Evolutionary conservation across 169 alveolate genomes (phyloP).

Genomic region (Miamiensis avidus): DNA sequence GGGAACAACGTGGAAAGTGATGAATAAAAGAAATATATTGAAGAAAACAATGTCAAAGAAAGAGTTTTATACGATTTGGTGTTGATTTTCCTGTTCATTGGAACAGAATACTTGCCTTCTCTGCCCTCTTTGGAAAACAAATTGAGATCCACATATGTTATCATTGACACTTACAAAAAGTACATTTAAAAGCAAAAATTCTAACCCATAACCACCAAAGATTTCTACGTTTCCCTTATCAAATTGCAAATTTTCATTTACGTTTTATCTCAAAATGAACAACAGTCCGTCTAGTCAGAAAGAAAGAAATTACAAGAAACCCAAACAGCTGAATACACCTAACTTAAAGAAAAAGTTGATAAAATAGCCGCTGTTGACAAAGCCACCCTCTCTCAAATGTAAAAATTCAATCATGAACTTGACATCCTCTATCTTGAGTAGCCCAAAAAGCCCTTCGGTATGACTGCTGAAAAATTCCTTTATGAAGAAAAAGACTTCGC

Average conservation of each 20-base stretch:
- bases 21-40: background rate
- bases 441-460: background rate
- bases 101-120: background rate
- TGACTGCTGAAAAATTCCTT: background rate
- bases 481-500: background rate
- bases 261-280: background rate
- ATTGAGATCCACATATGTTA: background rate
- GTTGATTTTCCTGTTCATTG: background rate
- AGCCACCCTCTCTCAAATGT: background rate
- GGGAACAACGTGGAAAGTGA: background rate
- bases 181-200: no score
- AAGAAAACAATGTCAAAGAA: background rate
- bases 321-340: background rate
- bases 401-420: background rate
- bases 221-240: background rate
- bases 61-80: background rate
- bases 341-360: background rate
- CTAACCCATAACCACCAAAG: background rate
- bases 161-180: background rate
- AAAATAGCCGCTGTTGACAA: background rate
- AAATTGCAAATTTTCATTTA: background rate
- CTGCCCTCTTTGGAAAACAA: background rate
- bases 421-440: background rate
- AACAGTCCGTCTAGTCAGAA: background rate
- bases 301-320: background rate